Percentiles rank a stretch among this genome's conserved stretches.
Conservation (phyloP, 1,284 basidiomycete species). For the Ustilago shanxiensis region DNA sequence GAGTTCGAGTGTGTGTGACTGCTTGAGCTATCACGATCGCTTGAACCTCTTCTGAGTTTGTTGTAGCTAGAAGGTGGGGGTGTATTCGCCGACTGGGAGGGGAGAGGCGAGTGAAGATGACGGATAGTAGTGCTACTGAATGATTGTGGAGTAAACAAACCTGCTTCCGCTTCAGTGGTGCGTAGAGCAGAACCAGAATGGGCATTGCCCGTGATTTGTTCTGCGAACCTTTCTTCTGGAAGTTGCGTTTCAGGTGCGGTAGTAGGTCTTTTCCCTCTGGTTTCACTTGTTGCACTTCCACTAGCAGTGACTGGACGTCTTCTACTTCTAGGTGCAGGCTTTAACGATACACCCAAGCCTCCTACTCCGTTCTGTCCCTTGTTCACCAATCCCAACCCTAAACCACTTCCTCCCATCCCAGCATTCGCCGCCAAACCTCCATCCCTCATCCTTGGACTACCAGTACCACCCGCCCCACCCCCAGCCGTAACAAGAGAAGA, state of each 20-base stretch:
- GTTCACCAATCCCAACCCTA: neutral
- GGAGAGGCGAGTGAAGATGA: no score
- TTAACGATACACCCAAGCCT: conserved; percentile 2
- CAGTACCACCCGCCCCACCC: neutral
- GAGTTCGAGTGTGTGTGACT: conserved; percentile 17
- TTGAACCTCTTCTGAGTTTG: conserved; percentile 8
- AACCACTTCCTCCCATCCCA: neutral
- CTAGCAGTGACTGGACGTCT: neutral
- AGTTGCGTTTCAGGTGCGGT: conserved; percentile 25
- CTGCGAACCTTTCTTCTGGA: neutral
- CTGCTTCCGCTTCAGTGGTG: neutral
- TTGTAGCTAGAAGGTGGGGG: neutral
- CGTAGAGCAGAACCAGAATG: no score
- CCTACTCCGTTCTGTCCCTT: neutral
- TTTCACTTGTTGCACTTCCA: neutral
- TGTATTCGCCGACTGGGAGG: neutral
- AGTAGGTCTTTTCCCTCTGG: conserved; percentile 6
- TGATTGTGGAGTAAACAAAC: conserved; percentile 31
- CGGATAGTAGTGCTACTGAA: conserved; percentile 21
- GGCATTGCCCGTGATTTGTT: neutral
- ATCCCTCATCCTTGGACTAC: neutral
- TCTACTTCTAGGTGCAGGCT: conserved; percentile 13
- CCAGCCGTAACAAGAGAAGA: neutral
- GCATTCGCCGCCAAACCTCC: neutral
- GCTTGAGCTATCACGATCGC: conserved; percentile 18